Conservation (phyloP, 2,329 filamentous ascomycete species). For the Cercospora nicotianae region DNA sequence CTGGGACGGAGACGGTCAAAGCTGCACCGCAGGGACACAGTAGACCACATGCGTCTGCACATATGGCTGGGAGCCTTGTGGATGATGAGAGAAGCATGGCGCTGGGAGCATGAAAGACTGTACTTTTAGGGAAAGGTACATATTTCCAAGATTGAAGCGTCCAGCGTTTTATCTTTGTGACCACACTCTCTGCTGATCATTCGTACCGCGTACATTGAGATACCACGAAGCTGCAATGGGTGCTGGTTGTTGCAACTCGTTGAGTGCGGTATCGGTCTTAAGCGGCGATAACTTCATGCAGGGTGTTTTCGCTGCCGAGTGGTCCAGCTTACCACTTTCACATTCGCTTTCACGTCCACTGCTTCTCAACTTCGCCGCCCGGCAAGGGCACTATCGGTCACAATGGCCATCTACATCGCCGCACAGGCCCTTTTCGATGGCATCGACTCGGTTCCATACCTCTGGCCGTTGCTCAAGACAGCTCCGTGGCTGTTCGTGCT, state of each 20-base stretch:
- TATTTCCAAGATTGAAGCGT: neutral
- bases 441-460: conserved; percentile 47
- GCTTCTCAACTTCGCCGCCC: neutral
- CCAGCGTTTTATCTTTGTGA: neutral
- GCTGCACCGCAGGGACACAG: conserved; percentile 2
- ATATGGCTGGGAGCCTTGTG: conserved; percentile 1
- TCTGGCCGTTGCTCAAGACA: conserved; percentile 48
- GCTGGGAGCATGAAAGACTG: neutral
- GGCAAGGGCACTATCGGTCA: neutral
- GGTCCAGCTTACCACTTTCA: neutral
- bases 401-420: conserved; percentile 65
- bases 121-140: neutral
- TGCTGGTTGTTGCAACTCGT: neutral
- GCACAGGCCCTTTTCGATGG: conserved; percentile 57
- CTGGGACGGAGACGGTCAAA: neutral
- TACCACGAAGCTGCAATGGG: neutral
- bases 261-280: neutral
- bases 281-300: conserved; percentile 9
- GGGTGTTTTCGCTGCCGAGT: neutral
- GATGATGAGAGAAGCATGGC: neutral
- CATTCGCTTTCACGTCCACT: neutral
- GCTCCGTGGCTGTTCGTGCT: conserved; percentile 55
- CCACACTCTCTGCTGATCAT: neutral
- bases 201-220: neutral
- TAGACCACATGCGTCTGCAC: neutral